Conservation (phyloP, 352 stramenopile species). For the Globisporangium okanoganense region DNA sequence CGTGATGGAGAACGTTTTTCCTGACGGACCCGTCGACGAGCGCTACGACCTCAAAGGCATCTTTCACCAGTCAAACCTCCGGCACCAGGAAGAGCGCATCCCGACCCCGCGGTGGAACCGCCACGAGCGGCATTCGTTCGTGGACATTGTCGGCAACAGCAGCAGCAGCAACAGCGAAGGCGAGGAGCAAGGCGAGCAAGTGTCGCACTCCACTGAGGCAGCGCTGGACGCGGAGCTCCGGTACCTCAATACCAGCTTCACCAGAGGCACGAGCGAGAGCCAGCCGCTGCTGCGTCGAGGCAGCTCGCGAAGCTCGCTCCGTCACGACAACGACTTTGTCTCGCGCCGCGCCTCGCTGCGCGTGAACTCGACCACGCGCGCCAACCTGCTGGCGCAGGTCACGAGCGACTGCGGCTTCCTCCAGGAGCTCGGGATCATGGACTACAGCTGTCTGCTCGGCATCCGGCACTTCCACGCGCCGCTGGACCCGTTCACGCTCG, state of each 20-base stretch:
- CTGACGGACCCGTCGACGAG: slow-evolving; percentile 68
- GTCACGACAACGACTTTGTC: slow-evolving; percentile 82
- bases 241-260: slow-evolving; percentile 21
- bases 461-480: slow-evolving; percentile 55
- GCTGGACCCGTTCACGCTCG: slow-evolving; percentile 44
- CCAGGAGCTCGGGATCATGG: slow-evolving; percentile 85
- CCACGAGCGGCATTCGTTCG: not conserved
- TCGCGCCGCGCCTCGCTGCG: slow-evolving; percentile 54
- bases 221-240: slow-evolving; percentile 29
- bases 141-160: slow-evolving; percentile 1
- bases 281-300: slow-evolving; percentile 52
- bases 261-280: slow-evolving; percentile 24
- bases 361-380: slow-evolving; percentile 67
- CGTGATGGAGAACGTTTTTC: slow-evolving; percentile 87
- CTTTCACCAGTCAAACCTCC: slow-evolving; percentile 62
- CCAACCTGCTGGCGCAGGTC: slow-evolving; percentile 74
- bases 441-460: slow-evolving; percentile 82
- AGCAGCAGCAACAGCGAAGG: slow-evolving; percentile 27
- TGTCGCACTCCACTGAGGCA: slow-evolving; percentile 11
- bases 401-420: slow-evolving; percentile 83
- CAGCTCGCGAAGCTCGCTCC: slow-evolving; percentile 54
- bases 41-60: slow-evolving; percentile 85
- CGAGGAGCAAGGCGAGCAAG: slow-evolving; percentile 17
- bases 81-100: slow-evolving; percentile 32
- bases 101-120: slow-evolving; percentile 34